Evolutionary conservation across 1,139 yeast genomes (phyloP).

Genomic region (Martiniozyma asiatica): DNA sequence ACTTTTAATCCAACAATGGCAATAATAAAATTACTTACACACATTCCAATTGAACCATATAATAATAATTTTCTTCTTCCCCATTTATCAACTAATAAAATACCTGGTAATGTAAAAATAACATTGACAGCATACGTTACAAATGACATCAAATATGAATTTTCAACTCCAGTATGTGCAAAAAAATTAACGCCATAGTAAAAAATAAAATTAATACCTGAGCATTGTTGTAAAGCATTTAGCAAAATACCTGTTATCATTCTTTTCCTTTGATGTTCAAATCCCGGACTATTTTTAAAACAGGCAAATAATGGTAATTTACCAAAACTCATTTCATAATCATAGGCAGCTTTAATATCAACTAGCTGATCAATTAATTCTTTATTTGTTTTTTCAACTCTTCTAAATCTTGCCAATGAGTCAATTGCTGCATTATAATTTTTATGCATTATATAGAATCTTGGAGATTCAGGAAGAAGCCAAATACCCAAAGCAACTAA

Average conservation of each 20-base stretch:
- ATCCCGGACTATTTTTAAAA: constrained; percentile 52
- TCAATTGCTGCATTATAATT: constrained; percentile 45
- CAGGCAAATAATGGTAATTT: constrained; percentile 41
- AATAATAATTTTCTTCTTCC: constrained; percentile 55
- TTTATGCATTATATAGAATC: constrained; percentile 55
- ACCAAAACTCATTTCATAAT: constrained; percentile 60
- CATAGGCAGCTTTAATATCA: constrained; percentile 68
- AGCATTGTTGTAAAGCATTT: constrained; percentile 64
- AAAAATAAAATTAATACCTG: constrained; percentile 70
- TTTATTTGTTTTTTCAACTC: constrained; percentile 37
- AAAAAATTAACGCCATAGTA: constrained; percentile 72
- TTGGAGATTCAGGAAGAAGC: constrained; percentile 63
- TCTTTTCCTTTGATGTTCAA: constrained; percentile 52
- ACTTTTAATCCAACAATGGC: constrained; percentile 55
- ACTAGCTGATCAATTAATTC: constrained; percentile 63
- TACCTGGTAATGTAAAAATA: constrained; percentile 58
- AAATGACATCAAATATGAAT: constrained; percentile 55
- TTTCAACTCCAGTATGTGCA: constrained; percentile 44
- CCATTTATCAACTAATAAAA: constrained; percentile 50
- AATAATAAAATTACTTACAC: constrained; percentile 46
- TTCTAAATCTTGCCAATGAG: constrained; percentile 25
- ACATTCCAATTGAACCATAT: constrained; percentile 57
- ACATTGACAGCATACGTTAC: constrained; percentile 65
- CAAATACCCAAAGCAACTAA: constrained; percentile 51
- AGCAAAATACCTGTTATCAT: constrained; percentile 58